Evolutionary conservation across 139 green algal species (phyloP), one percentile per base, ranked within the genome.

Genomic region (Astrephomene gubernaculifera): DNA sequence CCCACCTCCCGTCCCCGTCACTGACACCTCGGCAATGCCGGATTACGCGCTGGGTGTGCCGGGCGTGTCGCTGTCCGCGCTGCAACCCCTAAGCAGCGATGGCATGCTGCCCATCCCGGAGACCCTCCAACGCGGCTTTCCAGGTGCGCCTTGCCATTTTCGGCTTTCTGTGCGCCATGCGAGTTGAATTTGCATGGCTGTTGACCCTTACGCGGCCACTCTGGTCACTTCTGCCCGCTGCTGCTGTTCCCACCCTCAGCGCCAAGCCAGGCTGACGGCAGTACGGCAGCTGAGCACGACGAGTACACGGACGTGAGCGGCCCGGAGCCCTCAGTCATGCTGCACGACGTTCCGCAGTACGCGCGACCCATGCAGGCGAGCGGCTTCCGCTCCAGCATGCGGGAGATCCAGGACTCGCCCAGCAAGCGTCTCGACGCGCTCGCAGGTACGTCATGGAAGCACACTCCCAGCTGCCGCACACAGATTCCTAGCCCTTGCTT

Each of bases 361-460:
- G n/a, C n/a, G 53, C 81, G 70, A 69, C 38, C 68, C 0, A 69
- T 53, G 39, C 68, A 70, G 57, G 68, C 52, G 0, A 17, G 68
- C 68, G 1, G 72, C n/a, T 35, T 68, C 69, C 2, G 31, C 45
- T 52, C 52, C 8, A 86, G 44, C 35, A 1, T 70, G 41, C 53
- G 68, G 1, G 67, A 80, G 17, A 61, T 1, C 69, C 68, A 69
- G 41, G 87, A 90, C 19, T 90, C 87, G 36, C 87, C 87, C 0
- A 91, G 87, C 87, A 91, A 91, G 49, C 78, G 87, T 29, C 54
- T 91, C n/a, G 87, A 91, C 65, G n/a, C 76, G 10, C 64, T 91
- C 6, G 87, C 87, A 45, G 87, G 86, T 90, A 35, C 9, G 35
- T n/a, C n/a, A n/a, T n/a, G n/a, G n/a, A n/a, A n/a, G n/a, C n/a